These are phyloP conservation scores for Annulohypoxylon maeteangense DNA, from an alignment of 495 filamentous ascomycete genomes.

Conservation along the genomic window DNA sequence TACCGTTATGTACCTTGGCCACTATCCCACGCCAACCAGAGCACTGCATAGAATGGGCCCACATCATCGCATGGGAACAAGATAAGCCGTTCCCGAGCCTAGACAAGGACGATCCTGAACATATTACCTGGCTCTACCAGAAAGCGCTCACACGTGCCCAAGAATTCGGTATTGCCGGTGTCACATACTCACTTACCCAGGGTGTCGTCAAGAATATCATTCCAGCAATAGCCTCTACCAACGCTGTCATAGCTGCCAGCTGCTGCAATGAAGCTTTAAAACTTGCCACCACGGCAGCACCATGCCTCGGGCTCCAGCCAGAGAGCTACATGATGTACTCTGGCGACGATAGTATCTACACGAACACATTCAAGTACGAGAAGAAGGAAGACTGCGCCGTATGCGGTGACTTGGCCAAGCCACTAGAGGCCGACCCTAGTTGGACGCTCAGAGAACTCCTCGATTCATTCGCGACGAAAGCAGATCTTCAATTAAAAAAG, in stretches of 20 bases:
- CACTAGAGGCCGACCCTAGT: constrained; percentile 73
- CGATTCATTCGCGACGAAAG: constrained; percentile 80
- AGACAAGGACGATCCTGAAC: constrained; percentile 96
- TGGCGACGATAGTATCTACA: constrained; percentile 94
- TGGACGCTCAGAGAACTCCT: constrained; percentile 86
- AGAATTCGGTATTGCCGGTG: constrained; percentile 91
- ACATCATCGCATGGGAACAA: constrained; percentile 77
- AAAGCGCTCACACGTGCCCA: constrained; percentile 80
- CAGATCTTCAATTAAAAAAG: constrained; percentile 90
- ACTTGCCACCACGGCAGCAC: constrained; percentile 83
- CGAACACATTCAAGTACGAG: constrained; percentile 93
- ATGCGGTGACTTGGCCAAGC: constrained; percentile 83
- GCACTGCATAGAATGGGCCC: constrained; percentile 99
- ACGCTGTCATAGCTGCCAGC: constrained; percentile 92
- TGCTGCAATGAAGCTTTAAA: constrained; percentile 98
- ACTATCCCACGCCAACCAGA: constrained; percentile 97
- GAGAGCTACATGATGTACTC: constrained; percentile 99
- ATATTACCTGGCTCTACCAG: constrained; percentile 96
- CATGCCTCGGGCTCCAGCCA: constrained; percentile 67
- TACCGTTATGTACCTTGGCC: constrained; percentile 95
- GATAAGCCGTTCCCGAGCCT: constrained; percentile 72
- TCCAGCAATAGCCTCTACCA: constrained; percentile 96
- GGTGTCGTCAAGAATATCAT: constrained; percentile 99
- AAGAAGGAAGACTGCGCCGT: constrained; percentile 94
- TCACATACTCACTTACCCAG: constrained; percentile 97